Conservation (phyloP, 257 asterid species). For the Solanum pimpinellifolium region DNA sequence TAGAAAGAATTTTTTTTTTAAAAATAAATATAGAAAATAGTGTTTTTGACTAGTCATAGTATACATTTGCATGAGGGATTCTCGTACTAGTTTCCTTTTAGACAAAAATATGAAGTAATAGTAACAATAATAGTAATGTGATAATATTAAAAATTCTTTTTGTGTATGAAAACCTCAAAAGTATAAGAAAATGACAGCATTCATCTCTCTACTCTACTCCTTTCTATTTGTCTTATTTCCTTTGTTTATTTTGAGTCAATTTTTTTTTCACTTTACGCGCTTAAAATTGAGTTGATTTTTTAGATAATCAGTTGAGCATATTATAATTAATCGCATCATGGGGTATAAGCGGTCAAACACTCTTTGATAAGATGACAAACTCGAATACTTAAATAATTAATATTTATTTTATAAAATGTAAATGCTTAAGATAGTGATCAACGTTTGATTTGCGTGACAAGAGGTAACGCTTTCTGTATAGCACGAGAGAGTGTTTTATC, state of each 20-base stretch:
- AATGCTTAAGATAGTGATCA: neutral
- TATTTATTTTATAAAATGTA: no score
- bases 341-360: no score
- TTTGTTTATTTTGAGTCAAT: neutral
- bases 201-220: neutral
- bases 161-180: conserved; percentile 6
- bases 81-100: conserved; percentile 40
- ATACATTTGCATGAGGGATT: neutral
- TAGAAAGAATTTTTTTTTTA: neutral
- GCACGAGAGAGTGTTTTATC: neutral
- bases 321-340: no score
- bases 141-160: neutral
- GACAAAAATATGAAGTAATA: neutral
- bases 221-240: neutral
- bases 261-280: fast-evolving
- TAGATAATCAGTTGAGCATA: neutral
- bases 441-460: neutral
- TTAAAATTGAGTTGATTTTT: neutral
- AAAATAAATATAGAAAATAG: neutral
- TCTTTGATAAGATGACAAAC: no score
- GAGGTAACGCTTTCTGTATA: neutral
- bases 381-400: no score
- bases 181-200: conserved; percentile 25
- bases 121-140: neutral
- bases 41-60: neutral